phyloP scores from a whole-genome alignment of 305 asterid species.

The Fraxinus paxiana region DNA sequence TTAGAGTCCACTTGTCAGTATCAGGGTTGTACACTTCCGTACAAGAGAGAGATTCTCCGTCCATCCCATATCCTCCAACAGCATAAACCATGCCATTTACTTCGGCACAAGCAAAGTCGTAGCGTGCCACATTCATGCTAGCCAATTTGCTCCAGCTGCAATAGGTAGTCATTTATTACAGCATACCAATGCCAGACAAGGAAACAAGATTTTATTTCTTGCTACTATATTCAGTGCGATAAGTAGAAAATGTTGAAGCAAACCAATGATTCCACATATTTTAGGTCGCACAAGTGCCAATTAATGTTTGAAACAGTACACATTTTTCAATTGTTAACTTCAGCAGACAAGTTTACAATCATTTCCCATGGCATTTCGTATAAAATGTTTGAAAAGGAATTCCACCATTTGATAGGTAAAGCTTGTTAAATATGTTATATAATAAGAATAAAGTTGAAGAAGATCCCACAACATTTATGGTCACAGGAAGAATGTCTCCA shows the following conservation, averaged over 20 bases:
- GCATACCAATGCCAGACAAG: background rate
- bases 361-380: background rate
- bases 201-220: background rate
- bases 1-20: constrained; percentile 51
- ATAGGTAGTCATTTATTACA: background rate
- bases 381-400: background rate
- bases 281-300: background rate
- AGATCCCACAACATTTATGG: background rate
- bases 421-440: background rate
- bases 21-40: constrained; percentile 73
- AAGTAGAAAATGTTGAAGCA: background rate
- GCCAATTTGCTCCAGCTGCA: constrained; percentile 79
- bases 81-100: constrained; percentile 61
- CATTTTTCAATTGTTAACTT: background rate
- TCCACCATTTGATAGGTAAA: background rate
- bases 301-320: background rate
- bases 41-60: constrained; percentile 56
- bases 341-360: background rate
- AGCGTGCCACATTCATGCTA: constrained; percentile 68
- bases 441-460: background rate
- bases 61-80: constrained; percentile 67
- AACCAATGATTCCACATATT: background rate
- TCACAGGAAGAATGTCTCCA: background rate
- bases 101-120: constrained; percentile 78
- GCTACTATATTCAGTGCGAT: background rate